phyloP scores from a whole-genome alignment of 1,284 basidiomycete genomes.

The Boletus chippewaensis region DNA sequence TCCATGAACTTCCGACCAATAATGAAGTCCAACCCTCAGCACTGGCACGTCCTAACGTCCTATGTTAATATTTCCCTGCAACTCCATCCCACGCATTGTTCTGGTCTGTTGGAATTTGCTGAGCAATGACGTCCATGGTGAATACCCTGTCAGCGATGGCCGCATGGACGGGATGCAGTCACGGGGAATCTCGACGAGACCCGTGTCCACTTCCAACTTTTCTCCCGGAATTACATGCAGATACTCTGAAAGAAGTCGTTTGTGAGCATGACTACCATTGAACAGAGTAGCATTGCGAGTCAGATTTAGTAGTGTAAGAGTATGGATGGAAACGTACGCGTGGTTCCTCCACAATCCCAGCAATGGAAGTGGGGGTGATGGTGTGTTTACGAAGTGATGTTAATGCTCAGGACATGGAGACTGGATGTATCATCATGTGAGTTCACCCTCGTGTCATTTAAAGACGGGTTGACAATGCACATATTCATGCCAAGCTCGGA shows the following conservation, averaged over 20 bases:
- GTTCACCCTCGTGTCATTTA: slow-evolving; percentile 7
- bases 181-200: slow-evolving; percentile 20
- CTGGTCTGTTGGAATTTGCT: slow-evolving; percentile 20
- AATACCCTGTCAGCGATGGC: slow-evolving; percentile 16
- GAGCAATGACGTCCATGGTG: slow-evolving; percentile 19
- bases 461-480: neutral
- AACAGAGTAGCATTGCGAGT: neutral
- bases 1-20: slow-evolving; percentile 26
- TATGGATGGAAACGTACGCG: slow-evolving; percentile 4
- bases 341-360: slow-evolving; percentile 13
- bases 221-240: slow-evolving; percentile 20
- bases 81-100: slow-evolving; percentile 12
- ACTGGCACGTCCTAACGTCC: too few relatives aligned
- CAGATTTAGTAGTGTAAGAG: neutral
- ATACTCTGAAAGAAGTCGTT: slow-evolving; percentile 20
- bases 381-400: slow-evolving; percentile 13
- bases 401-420: slow-evolving; percentile 24
- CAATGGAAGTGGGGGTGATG: slow-evolving; percentile 16
- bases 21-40: slow-evolving; percentile 20
- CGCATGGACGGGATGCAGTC: slow-evolving; percentile 17
- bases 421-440: slow-evolving; percentile 19
- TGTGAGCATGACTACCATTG: slow-evolving; percentile 20
- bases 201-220: neutral
- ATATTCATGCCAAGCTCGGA: slow-evolving; percentile 15
- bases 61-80: slow-evolving; percentile 3